These are phyloP conservation scores for Claviceps humidiphila DNA, from an alignment of 2,329 filamentous ascomycete species.

Conservation along the genomic window DNA sequence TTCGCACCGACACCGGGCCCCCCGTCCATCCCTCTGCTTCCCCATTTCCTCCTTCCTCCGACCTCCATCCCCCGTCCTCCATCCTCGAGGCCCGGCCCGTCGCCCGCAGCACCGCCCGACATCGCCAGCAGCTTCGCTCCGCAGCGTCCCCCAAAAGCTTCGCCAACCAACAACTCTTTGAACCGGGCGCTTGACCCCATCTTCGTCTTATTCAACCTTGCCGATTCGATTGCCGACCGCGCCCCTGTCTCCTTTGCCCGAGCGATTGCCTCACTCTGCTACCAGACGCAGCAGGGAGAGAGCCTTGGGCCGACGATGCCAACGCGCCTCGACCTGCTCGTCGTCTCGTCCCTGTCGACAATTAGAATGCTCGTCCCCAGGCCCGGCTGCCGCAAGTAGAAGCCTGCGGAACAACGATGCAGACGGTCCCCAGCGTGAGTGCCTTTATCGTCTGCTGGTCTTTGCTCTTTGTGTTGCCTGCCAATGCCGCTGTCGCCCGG, in stretches of 20 bases:
- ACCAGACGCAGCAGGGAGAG: not conserved
- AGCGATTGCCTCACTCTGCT: not conserved
- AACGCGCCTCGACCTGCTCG: conserved; percentile 2
- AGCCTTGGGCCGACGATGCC: conserved; percentile 8
- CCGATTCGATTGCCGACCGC: too few species aligned
- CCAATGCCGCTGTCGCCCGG: not conserved
- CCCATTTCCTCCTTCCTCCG: too few species aligned
- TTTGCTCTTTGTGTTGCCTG: not conserved
- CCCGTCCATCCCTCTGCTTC: not conserved
- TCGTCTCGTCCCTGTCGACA: conserved; percentile 11
- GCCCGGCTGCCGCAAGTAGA: conserved; percentile 25
- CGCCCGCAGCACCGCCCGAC: too few species aligned
- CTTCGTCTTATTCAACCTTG: too few species aligned
- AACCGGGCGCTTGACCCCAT: too few species aligned
- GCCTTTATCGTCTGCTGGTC: conserved; percentile 4
- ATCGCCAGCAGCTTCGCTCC: too few species aligned
- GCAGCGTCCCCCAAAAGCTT: too few species aligned
- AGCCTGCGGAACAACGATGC: conserved; percentile 32
- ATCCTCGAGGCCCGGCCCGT: too few species aligned
- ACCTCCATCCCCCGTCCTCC: too few species aligned
- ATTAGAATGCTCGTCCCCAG: conserved; percentile 23
- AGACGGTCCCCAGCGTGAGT: conserved; percentile 40
- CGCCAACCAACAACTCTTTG: too few species aligned
- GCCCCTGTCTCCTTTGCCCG: not conserved
- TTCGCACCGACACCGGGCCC: not conserved